Conservation (phyloP, 352 stramenopile species). For the Phytophthora constricta region DNA sequence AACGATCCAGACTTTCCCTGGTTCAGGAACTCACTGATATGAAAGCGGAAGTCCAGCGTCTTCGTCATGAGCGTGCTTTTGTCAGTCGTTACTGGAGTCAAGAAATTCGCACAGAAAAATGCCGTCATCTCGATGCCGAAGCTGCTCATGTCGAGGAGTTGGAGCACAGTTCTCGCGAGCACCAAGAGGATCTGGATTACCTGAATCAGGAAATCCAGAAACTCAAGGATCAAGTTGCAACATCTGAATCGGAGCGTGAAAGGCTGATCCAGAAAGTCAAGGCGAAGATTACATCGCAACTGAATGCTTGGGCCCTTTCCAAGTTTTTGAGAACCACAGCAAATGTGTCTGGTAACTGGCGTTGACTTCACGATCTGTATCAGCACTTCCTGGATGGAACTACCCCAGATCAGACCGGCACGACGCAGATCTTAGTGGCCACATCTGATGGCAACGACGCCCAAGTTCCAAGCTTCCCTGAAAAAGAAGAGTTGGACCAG, state of each 20-base stretch:
- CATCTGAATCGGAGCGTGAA: no score
- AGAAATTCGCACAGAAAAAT: neutral
- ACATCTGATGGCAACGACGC: neutral
- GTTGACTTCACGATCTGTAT: neutral
- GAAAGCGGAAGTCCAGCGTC: neutral
- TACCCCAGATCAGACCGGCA: neutral
- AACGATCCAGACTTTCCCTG: neutral
- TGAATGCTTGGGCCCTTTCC: neutral
- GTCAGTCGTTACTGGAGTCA: neutral
- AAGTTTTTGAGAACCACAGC: neutral
- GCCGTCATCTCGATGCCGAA: neutral
- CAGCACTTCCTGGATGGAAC: neutral
- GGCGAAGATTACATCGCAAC: neutral
- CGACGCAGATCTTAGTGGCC: neutral
- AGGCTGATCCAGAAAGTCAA: neutral
- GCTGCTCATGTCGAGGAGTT: neutral
- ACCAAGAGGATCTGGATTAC: neutral
- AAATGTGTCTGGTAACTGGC: neutral
- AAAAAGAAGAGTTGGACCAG: neutral
- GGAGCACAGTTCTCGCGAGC: neutral
- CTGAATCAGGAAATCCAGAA: neutral
- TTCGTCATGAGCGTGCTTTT: neutral
- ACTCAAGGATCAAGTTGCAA: no score
- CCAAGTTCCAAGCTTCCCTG: neutral
- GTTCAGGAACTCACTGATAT: neutral